These are phyloP conservation scores for Xylaria sp. DNA, from an alignment of 2,329 filamentous ascomycete species.

Conservation along the genomic window DNA sequence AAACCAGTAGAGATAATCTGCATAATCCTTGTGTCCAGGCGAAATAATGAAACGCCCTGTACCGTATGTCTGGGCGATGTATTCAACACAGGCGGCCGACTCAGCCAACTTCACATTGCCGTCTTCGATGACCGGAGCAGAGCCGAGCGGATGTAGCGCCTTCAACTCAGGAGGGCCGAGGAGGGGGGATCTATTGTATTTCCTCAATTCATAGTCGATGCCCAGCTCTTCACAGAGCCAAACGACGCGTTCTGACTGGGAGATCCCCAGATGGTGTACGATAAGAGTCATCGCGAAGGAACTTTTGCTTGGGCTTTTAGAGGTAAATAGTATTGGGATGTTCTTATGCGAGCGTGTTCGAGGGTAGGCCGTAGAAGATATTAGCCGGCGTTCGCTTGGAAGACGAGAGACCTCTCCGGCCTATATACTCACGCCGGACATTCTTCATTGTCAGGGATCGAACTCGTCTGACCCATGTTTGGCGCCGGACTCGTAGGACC, in stretches of 20 bases:
- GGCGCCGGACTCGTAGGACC: not conserved
- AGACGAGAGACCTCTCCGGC: not conserved
- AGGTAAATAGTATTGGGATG: not conserved
- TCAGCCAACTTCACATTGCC: slow-evolving; percentile 31
- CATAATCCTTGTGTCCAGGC: slow-evolving; percentile 30
- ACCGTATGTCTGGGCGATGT: slow-evolving; percentile 34
- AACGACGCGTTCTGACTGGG: slow-evolving; percentile 38
- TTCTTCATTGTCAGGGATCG: not conserved
- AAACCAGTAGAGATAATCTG: slow-evolving; percentile 42
- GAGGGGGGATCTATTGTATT: slow-evolving; percentile 21
- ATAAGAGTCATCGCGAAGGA: slow-evolving; percentile 34
- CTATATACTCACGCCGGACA: slow-evolving; percentile 1
- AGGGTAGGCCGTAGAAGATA: not conserved
- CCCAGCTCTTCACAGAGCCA: slow-evolving; percentile 39
- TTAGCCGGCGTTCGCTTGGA: not conserved
- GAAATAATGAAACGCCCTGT: slow-evolving; percentile 26
- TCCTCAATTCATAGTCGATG: slow-evolving; percentile 33
- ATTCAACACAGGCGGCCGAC: slow-evolving; percentile 34
- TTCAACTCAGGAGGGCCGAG: slow-evolving; percentile 28
- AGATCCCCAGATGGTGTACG: slow-evolving; percentile 37
- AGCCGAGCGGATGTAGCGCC: slow-evolving; percentile 28
- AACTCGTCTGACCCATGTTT: not conserved
- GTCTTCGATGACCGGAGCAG: slow-evolving; percentile 35
- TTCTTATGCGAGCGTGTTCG: not conserved
- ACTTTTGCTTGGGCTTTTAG: not conserved